Conservation (phyloP, 495 filamentous ascomycete genomes). For the Venustampulla echinocandica region DNA sequence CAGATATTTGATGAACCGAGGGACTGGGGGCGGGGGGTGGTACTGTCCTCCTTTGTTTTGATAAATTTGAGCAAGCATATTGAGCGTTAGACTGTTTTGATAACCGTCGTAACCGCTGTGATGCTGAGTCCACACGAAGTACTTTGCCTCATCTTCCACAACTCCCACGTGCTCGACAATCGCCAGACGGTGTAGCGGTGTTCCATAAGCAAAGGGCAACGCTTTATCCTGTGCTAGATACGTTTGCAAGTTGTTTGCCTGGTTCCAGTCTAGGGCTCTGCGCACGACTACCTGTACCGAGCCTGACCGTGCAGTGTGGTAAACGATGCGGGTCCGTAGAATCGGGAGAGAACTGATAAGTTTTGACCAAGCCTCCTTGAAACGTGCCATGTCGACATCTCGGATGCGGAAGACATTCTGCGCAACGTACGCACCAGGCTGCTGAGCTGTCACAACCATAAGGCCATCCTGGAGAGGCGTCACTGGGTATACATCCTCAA, state of each 20-base stretch:
- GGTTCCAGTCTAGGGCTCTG: slow-evolving; percentile 11
- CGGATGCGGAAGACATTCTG: slow-evolving; percentile 37
- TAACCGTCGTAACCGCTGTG: too few species aligned
- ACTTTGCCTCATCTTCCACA: too few species aligned
- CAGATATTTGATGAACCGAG: background rate
- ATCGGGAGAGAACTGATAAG: slow-evolving; percentile 40
- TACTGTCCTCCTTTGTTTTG: background rate
- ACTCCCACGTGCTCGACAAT: too few species aligned
- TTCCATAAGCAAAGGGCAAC: too few species aligned
- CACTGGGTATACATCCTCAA: slow-evolving; percentile 59
- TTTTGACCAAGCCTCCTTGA: slow-evolving; percentile 46
- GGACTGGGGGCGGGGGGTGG: background rate
- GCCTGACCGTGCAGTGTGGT: slow-evolving; percentile 32
- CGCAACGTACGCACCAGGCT: slow-evolving; percentile 48
- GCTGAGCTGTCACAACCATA: slow-evolving; percentile 50
- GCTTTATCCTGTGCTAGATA: too few species aligned
- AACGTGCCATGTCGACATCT: slow-evolving; percentile 34
- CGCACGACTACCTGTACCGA: slow-evolving; percentile 44
- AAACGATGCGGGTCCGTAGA: slow-evolving; percentile 46
- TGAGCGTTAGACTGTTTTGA: slow-evolving; percentile 30
- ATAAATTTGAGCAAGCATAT: slow-evolving; percentile 26
- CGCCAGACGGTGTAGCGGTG: too few species aligned
- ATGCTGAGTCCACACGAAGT: too few species aligned
- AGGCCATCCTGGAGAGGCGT: slow-evolving; percentile 65
- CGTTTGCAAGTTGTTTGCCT: background rate